phyloP scores from a whole-genome alignment of 345 rosid species.

The Citrus mangshanensis region DNA sequence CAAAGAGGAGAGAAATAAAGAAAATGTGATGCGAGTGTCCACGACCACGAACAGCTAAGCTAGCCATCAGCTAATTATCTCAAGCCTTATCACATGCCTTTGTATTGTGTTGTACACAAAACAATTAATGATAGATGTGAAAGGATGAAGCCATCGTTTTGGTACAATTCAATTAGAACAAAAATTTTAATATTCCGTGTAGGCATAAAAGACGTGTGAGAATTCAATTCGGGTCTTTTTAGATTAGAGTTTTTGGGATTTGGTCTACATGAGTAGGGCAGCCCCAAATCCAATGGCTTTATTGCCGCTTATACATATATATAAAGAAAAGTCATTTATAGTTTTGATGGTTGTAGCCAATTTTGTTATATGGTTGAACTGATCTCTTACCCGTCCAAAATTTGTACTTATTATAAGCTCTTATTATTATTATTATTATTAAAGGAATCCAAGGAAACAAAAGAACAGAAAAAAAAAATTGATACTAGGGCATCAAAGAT shows the following conservation, averaged over 20 bases:
- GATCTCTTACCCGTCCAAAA: conserved; percentile 21
- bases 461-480: not conserved
- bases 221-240: conserved; percentile 20
- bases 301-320: not conserved
- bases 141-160: not conserved
- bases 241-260: conserved; percentile 14
- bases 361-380: conserved; percentile 24
- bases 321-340: not conserved
- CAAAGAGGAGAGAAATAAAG: not conserved
- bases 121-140: conserved; percentile 2
- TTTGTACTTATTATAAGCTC: not conserved
- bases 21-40: not conserved
- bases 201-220: conserved; percentile 19
- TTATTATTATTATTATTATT: not conserved
- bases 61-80: not conserved
- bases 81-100: not conserved
- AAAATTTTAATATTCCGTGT: conserved; percentile 16
- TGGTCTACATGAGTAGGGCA: not conserved
- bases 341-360: conserved; percentile 26
- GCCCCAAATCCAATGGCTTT: too few relatives aligned
- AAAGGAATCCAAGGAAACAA: too few relatives aligned
- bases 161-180: not conserved
- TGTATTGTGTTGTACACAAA: not conserved
- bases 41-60: not conserved
- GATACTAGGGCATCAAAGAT: not conserved